Percentiles rank a stretch among this genome's conserved stretches.
Conservation (phyloP, 495 filamentous ascomycete genomes). For the Aspergillus asperescens region DNA sequence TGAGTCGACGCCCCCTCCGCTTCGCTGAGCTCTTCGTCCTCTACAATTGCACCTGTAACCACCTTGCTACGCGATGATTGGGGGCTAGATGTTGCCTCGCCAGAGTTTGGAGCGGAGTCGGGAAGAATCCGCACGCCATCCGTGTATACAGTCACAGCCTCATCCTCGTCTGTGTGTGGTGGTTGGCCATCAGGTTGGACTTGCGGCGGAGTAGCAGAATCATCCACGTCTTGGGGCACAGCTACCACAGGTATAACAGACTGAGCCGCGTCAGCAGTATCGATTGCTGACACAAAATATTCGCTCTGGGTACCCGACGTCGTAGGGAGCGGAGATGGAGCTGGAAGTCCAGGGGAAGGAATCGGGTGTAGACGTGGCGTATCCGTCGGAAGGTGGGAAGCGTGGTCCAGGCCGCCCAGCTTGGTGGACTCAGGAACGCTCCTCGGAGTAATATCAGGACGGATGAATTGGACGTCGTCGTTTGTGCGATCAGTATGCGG, state of each 20-base stretch:
- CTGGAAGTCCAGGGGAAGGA: conserved; percentile 41
- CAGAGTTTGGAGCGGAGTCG: neutral
- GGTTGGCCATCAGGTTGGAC: neutral
- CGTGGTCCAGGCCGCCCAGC: conserved; percentile 8
- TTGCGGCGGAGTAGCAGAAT: neutral
- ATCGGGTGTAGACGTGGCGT: conserved; percentile 45
- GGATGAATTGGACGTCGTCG: conserved; percentile 13
- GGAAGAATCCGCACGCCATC: conserved; percentile 1
- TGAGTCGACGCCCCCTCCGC: neutral
- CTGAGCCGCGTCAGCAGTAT: neutral
- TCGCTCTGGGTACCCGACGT: conserved; percentile 20
- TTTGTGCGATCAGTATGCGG: conserved; percentile 20
- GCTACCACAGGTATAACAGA: neutral
- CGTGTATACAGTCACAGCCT: conserved; percentile 4
- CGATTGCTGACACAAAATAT: conserved; percentile 28
- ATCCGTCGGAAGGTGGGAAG: conserved; percentile 27
- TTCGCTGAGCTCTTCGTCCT: neutral
- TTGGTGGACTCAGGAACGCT: conserved; percentile 8
- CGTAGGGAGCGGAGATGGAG: conserved; percentile 42
- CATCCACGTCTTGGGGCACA: neutral
- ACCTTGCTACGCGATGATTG: neutral
- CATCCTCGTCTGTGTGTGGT: neutral
- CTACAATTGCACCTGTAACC: neutral
- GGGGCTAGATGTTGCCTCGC: neutral
- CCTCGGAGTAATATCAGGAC: neutral